These are phyloP conservation scores for Amylostereum areolatum DNA, from an alignment of 1,284 basidiomycete genomes.

Conservation along the genomic window DNA sequence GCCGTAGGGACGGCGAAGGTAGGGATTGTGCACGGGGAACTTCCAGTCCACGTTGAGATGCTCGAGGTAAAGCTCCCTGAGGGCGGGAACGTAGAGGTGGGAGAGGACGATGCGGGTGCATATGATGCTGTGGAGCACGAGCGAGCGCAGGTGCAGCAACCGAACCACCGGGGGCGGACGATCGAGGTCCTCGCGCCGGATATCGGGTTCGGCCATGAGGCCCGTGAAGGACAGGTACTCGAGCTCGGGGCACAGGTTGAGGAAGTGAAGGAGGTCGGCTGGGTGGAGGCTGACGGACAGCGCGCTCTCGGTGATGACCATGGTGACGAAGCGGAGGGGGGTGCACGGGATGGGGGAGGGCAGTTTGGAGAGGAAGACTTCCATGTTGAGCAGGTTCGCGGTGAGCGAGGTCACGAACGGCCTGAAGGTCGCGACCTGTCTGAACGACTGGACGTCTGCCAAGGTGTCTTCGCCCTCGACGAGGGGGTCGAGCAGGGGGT, in stretches of 20 bases:
- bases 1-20: conserved; percentile 3
- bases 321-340: conserved; percentile 47
- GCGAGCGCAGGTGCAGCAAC: conserved; percentile 48
- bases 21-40: conserved; percentile 23
- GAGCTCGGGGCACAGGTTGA: conserved; percentile 51
- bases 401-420: conserved; percentile 9
- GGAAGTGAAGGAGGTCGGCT: conserved; percentile 49
- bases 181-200: conserved; percentile 22
- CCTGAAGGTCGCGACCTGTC: conserved; percentile 9
- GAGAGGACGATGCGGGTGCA: conserved; percentile 59
- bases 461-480: conserved; percentile 10
- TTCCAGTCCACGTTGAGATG: conserved; percentile 60
- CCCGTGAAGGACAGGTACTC: conserved; percentile 52
- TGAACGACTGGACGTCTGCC: conserved; percentile 9
- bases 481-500: conserved; percentile 2
- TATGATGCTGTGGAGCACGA: conserved; percentile 53
- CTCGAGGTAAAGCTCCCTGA: conserved; percentile 53
- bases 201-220: conserved; percentile 40
- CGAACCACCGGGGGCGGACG: conserved; percentile 32
- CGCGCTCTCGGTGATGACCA: conserved; percentile 48
- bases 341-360: conserved; percentile 36
- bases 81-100: conserved; percentile 47
- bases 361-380: conserved; percentile 35
- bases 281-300: conserved; percentile 29
- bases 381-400: conserved; percentile 15